Percentiles rank a stretch among this genome's conserved stretches.
These are phyloP conservation scores for Xerocomellus intermedius DNA, from an alignment of 768 basidiomycete genomes.

Conservation along the genomic window DNA sequence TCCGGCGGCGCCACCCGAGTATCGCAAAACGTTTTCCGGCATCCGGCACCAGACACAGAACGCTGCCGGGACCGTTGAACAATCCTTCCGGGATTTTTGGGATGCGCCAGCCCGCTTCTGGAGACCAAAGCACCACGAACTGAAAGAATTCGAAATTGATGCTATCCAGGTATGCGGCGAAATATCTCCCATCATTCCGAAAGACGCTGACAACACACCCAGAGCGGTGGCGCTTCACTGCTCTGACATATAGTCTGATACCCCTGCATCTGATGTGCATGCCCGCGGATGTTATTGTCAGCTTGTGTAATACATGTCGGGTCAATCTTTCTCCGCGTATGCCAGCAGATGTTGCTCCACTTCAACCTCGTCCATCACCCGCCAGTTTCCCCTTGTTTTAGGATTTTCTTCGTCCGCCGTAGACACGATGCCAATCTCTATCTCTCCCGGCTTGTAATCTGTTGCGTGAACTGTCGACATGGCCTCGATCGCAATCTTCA, in stretches of 20 bases:
- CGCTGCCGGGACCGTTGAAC: neutral
- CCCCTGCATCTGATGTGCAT: neutral
- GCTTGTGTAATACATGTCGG: neutral
- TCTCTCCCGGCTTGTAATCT: constrained; percentile 93
- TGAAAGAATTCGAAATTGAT: constrained; percentile 61
- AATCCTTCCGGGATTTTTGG: constrained; percentile 55
- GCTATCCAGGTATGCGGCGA: constrained; percentile 57
- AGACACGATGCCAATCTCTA: constrained; percentile 94
- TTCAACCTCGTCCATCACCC: constrained; percentile 73
- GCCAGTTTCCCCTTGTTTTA: constrained; percentile 75
- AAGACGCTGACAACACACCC: neutral
- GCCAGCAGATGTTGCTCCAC: constrained; percentile 79
- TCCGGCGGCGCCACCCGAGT: constrained; percentile 65
- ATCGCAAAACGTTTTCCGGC: constrained; percentile 49
- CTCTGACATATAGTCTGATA: constrained; percentile 21
- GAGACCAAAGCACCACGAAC: constrained; percentile 46
- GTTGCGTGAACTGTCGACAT: constrained; percentile 94
- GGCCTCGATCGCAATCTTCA: constrained; percentile 87
- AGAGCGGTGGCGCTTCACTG: constrained; percentile 69
- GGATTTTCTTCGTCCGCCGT: constrained; percentile 65
- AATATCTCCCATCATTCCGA: neutral
- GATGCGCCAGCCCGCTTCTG: constrained; percentile 62
- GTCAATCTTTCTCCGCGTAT: constrained; percentile 86
- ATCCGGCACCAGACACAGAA: constrained; percentile 37
- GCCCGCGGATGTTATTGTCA: neutral